Evolutionary conservation across 108 stramenopile species (phyloP).

Genomic region (Aurantiochytrium sp.): DNA sequence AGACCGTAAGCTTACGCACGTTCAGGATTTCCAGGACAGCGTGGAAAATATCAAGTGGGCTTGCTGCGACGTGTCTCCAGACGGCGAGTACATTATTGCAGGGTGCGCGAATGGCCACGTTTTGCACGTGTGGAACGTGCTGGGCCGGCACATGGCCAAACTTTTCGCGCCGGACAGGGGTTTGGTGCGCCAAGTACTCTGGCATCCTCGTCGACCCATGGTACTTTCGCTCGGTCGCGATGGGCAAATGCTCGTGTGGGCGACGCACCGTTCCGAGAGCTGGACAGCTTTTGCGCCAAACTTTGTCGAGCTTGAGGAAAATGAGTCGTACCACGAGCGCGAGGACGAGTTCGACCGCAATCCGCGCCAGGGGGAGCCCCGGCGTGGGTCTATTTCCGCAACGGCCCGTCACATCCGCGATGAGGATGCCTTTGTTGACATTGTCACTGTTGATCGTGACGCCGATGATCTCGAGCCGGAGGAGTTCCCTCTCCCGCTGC

Average conservation of each 20-base stretch:
- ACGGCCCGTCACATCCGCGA: not conserved
- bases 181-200: not conserved
- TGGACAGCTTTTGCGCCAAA: slow-evolving; percentile 11
- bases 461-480: not conserved
- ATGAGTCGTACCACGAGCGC: not conserved
- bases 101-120: not conserved
- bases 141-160: slow-evolving; percentile 14
- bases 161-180: not conserved
- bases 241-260: not conserved
- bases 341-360: slow-evolving; percentile 16
- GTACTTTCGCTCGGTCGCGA: not conserved
- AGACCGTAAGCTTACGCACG: not conserved
- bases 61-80: not conserved
- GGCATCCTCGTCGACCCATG: not conserved
- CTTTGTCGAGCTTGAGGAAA: not conserved
- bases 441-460: not conserved
- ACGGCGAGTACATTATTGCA: slow-evolving; percentile 15
- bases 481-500: not conserved
- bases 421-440: not conserved
- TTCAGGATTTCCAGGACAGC: not conserved
- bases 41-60: not conserved
- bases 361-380: not conserved
- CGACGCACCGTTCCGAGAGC: not conserved
- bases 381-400: not conserved
- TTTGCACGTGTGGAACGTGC: slow-evolving; percentile 3